These are phyloP conservation scores for Anthoceros angustus DNA, from an alignment of 225 moss, liverwort and hornwort species.

Conservation along the genomic window DNA sequence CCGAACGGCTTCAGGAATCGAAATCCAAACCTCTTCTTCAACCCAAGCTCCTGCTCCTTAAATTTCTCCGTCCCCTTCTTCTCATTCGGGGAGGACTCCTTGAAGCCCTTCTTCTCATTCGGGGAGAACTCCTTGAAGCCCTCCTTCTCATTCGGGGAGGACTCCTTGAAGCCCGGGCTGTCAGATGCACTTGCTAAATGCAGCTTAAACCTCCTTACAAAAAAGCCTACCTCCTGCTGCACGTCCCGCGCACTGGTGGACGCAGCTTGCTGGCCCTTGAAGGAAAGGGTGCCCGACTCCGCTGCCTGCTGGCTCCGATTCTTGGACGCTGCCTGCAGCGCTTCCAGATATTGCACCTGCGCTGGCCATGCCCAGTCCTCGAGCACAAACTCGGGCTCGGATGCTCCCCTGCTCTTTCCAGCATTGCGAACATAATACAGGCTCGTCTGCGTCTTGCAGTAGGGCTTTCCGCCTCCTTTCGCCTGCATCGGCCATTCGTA, in stretches of 20 bases:
- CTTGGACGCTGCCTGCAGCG: not conserved
- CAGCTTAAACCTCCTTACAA: not conserved
- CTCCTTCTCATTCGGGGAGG: not conserved
- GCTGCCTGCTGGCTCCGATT: not conserved
- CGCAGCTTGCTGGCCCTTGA: too few species aligned
- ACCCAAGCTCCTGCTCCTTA: too few species aligned
- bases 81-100: not conserved
- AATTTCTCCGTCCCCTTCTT: not conserved
- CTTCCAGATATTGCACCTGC: not conserved
- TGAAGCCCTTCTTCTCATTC: not conserved
- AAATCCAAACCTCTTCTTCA: too few species aligned
- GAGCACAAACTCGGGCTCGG: not conserved
- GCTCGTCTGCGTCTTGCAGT: constrained; percentile 14
- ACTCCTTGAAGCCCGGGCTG: not conserved
- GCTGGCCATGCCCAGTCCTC: constrained; percentile 1
- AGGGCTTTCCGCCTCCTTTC: constrained; percentile 11
- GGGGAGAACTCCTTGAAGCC: not conserved
- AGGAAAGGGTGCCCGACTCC: not conserved
- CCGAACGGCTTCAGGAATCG: too few species aligned
- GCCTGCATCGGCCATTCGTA: constrained; percentile 13
- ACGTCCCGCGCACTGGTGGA: too few species aligned
- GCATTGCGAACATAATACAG: constrained; percentile 1
- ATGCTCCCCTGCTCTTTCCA: not conserved
- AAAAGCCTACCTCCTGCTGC: not conserved
- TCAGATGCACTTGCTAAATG: not conserved